A percentile compares a stretch with the other conserved stretches of the same genome.
These are phyloP conservation scores for Nicotiana otophora DNA, from an alignment of 257 asterid species.

Conservation along the genomic window DNA sequence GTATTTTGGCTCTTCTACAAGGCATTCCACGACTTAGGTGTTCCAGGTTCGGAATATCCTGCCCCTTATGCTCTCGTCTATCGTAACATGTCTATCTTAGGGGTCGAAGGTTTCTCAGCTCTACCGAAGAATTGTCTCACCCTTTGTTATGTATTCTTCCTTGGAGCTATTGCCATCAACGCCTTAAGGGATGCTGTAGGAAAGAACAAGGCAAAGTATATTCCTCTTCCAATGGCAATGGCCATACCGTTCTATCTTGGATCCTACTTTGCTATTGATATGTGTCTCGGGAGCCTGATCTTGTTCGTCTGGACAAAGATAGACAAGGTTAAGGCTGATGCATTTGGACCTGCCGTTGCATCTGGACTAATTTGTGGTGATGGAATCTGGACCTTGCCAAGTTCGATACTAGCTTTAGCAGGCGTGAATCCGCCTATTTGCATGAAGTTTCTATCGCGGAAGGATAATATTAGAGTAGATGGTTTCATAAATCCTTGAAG, in stretches of 20 bases:
- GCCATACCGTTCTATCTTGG: conserved; percentile 67
- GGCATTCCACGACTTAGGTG: conserved; percentile 51
- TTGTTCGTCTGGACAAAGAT: conserved; percentile 50
- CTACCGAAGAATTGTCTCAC: conserved; percentile 52
- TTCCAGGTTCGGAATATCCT: conserved; percentile 42
- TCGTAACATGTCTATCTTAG: conserved; percentile 55
- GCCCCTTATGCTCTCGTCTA: conserved; percentile 50
- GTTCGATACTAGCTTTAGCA: conserved; percentile 40
- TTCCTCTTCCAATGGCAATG: conserved; percentile 78
- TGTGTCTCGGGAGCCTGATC: conserved; percentile 63
- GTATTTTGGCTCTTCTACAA: conserved; percentile 58
- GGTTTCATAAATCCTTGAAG: conserved; percentile 18
- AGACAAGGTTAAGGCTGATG: conserved; percentile 50
- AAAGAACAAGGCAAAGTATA: conserved; percentile 32
- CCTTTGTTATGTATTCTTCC: conserved; percentile 51
- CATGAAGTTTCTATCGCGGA: conserved; percentile 58
- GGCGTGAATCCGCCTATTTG: conserved; percentile 65
- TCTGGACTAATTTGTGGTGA: conserved; percentile 68
- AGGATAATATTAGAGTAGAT: conserved; percentile 33
- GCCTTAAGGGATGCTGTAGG: conserved; percentile 45
- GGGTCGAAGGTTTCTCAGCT: conserved; percentile 63
- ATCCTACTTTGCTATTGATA: conserved; percentile 51
- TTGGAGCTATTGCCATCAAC: conserved; percentile 48
- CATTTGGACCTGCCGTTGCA: conserved; percentile 57
- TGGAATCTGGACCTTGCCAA: conserved; percentile 60